These are phyloP conservation scores for Nothophytophthora sp. DNA, from an alignment of 352 stramenopile genomes.

Conservation along the genomic window DNA sequence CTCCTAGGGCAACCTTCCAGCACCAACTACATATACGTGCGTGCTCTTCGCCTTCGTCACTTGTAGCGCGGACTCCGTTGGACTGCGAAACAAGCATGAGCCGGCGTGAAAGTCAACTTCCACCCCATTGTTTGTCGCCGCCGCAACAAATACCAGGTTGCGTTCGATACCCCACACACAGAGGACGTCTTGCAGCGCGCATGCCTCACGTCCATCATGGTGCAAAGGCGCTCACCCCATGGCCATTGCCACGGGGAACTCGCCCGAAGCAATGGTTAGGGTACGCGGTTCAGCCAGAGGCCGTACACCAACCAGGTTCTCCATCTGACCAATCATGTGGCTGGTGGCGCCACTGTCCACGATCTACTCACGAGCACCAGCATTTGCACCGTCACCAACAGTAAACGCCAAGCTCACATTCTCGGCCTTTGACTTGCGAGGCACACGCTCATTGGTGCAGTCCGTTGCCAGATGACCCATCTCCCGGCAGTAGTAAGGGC, in stretches of 20 bases:
- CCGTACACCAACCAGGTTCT: constrained; percentile 6
- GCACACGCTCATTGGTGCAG: neutral
- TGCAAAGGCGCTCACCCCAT: neutral
- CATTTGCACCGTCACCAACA: neutral
- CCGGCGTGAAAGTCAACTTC: neutral
- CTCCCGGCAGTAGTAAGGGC: neutral
- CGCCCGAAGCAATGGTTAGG: constrained; percentile 4
- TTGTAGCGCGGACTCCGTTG: neutral
- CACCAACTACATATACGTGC: constrained; percentile 4
- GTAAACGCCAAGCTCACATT: neutral
- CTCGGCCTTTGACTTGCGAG: neutral
- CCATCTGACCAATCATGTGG: constrained; percentile 9
- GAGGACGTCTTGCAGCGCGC: constrained; percentile 6
- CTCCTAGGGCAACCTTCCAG: neutral
- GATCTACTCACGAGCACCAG: neutral
- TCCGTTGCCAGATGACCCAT: neutral
- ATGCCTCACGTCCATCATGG: neutral
- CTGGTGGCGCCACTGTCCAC: neutral
- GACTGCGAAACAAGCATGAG: neutral
- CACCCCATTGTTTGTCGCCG: constrained; percentile 4
- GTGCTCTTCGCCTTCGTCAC: neutral
- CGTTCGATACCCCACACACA: constrained; percentile 6
- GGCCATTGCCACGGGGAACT: neutral
- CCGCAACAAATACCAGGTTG: constrained; percentile 7
- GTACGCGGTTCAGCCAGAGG: neutral